A percentile compares a stretch with the other conserved stretches of the same genome.
phyloP scores from a whole-genome alignment of 352 stramenopile genomes.

The Phytophthora citrophthora region DNA sequence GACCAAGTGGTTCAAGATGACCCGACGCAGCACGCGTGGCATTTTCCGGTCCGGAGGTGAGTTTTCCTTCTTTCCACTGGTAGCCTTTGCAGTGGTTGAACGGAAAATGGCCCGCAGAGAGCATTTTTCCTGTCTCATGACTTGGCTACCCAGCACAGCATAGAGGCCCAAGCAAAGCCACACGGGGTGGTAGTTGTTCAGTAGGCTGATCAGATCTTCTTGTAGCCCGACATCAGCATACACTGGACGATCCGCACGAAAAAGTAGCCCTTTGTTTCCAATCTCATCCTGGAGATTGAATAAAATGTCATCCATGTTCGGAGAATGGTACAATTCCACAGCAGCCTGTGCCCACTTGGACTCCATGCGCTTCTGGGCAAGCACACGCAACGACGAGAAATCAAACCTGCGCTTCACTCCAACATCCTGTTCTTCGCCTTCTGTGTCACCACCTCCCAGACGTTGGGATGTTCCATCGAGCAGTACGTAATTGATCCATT shows the following conservation, averaged over 20 bases:
- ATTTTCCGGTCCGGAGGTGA: conserved; percentile 43
- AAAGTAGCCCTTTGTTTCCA: conserved; percentile 69
- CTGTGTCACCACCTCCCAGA: conserved; percentile 28
- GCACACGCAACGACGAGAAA: conserved; percentile 72
- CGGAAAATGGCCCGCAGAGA: conserved; percentile 61
- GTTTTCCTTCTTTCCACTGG: conserved; percentile 23
- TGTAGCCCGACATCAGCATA: conserved; percentile 92
- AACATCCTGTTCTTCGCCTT: conserved; percentile 10
- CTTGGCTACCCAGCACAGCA: conserved; percentile 76
- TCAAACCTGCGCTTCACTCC: conserved; percentile 44
- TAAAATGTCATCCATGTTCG: conserved; percentile 59
- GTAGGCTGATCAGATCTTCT: conserved; percentile 79
- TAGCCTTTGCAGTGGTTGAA: conserved; percentile 17
- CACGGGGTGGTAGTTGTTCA: conserved; percentile 92
- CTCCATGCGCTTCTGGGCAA: conserved; percentile 80
- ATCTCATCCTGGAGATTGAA: conserved; percentile 82
- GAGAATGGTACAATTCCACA: conserved; percentile 62
- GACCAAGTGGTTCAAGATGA: conserved; percentile 71
- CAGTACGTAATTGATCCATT: conserved; percentile 90
- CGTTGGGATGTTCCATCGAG: conserved; percentile 59
- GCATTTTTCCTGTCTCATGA: conserved; percentile 67
- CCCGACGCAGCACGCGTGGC: conserved; percentile 58
- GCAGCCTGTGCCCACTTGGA: conserved; percentile 64
- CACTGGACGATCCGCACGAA: conserved; percentile 88
- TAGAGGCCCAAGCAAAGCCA: conserved; percentile 93